Base-by-base conservation (phyloP, 805 yeast genomes). In the Vanderwaltozyma tropicalis region DNA sequence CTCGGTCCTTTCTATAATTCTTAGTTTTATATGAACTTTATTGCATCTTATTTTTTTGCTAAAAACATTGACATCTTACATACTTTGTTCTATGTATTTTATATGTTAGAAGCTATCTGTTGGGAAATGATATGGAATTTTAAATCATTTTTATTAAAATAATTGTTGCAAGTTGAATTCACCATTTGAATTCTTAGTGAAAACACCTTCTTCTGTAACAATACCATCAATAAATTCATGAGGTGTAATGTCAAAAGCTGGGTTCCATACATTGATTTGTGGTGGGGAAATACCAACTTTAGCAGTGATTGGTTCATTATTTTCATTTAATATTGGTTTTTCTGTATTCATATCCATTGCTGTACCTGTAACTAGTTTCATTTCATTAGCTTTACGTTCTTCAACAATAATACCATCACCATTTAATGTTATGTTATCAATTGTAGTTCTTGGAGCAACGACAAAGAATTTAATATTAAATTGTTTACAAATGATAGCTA, bases 231-330 rank as follows among this genome's bases (percentile, higher is more conserved):
- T 87, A 28, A 80, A 63, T 32, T 69, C 71, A 50, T 79, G 78
- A 0, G 95, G 95, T 3, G 97, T 86, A 13, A 92, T 86, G 54
- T 89, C 98, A 52, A 89, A 89, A 0, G 96, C 81, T 1, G 98
- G 98, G 52, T 92, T 92, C 96, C 96, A 89, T 2, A 87, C 95
- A 4, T 69, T 64, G 24, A 88, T 80, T 0, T 80, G 82, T 2
- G 82, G 81, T 3, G 97, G 92, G 1, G 96, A 95, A 41, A 81
- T 72, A 28, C 83, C 81, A 12, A 87, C 81, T 15, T 76, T 76
- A 1, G 71, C 57, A 34, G 60, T 50, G 28, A 62, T 34, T 5
- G 67, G 68, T 18, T 58, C 52, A 1, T 52, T 58, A 9, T 46
- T 38, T 3, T 18, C 39, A 21, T 59, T 46, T 11, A 56, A 22